phyloP scores from a whole-genome alignment of 768 basidiomycete genomes.

The Auricularia sp. region DNA sequence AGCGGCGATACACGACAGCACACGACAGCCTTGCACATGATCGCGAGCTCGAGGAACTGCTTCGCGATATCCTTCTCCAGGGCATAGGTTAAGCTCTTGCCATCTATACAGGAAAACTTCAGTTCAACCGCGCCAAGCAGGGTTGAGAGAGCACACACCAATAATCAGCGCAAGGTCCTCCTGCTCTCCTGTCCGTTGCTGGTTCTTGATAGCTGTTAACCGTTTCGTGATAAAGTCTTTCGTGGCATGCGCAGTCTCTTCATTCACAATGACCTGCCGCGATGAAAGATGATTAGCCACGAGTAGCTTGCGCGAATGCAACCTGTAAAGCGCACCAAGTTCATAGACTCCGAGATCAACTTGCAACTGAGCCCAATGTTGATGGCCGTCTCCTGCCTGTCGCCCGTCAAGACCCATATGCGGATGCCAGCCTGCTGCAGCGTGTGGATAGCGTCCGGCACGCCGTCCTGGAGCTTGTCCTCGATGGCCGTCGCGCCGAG shows the following conservation, averaged over 20 bases:
- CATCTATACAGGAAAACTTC: slow-evolving; percentile 43
- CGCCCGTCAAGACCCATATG: slow-evolving; percentile 98
- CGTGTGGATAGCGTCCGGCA: slow-evolving; percentile 96
- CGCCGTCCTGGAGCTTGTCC: slow-evolving; percentile 96
- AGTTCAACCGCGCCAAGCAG: slow-evolving; percentile 5
- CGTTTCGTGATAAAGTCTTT: slow-evolving; percentile 82
- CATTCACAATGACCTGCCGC: slow-evolving; percentile 83
- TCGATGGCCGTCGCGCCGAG: slow-evolving; percentile 97
- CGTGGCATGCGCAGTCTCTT: slow-evolving; percentile 71
- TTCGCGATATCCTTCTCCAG: slow-evolving; percentile 88
- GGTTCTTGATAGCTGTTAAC: slow-evolving; percentile 85
- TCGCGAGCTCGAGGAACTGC: slow-evolving; percentile 84
- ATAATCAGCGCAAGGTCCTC: slow-evolving; percentile 95
- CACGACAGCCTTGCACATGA: slow-evolving; percentile 97
- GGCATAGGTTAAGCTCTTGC: slow-evolving; percentile 87
- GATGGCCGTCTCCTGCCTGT: slow-evolving; percentile 97
- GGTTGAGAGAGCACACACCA: slow-evolving; percentile 39
- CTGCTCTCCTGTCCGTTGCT: slow-evolving; percentile 79
- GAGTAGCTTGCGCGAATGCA: too few relatives aligned
- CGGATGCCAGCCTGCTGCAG: slow-evolving; percentile 88
- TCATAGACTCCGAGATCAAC: slow-evolving; percentile 97
- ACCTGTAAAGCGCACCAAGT: slow-evolving; percentile 47
- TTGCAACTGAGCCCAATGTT: slow-evolving; percentile 98
- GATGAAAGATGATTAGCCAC: neutral
- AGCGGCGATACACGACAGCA: slow-evolving; percentile 97